Base-by-base conservation (phyloP, 371 early-diverging fungal genomes). In the Syncephalis plumigaleata region DNA sequence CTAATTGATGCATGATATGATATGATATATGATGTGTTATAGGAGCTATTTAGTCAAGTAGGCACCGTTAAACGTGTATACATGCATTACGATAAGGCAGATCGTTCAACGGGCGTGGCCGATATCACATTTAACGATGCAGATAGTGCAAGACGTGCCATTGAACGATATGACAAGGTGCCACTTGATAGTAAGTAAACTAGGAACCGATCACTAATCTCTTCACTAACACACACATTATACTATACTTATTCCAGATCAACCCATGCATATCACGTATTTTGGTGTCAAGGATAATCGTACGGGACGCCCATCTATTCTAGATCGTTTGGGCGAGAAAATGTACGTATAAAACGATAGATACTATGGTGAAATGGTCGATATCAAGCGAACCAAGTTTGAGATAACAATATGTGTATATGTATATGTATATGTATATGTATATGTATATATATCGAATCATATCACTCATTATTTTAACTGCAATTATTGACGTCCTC, bases 21-120 rank as follows among this genome's bases (percentile, higher is more conserved):
- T 15, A 18, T 46, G 7, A 38, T 39, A 25, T 24, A 42, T 13
- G 20, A 46, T 50, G 8, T 15, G 21, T 22, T 17, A 48, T 26
- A 72, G 70, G 70, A 69, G 56, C 59, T 72, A 20, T 72, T 72
- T 55, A 65, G 66, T 46, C 65, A 69, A 58, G 60, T 65, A 45
- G 73, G 73, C 27, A 46, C 56, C 43, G 48, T 72, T 22, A 69
- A 64, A 46, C 63, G 65, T 46, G 67, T 67, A 22, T 65, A 57
- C 42, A 55, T 72, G 39, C 70, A 74, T 52, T 67, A 73, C 46
- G 75, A 65, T 47, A 71, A 66, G 15, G 65, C 64, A 42, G 77
- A 75, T 51, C 65, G 68, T 37, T 74, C 76, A 15, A 66, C 74
- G n/a, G 78, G 78, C 45, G 67, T 71, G 2, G 78, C 78, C 49